Evolutionary conservation across 306 rosid genomes (phyloP).

Genomic region (Cucurbita ficifolia): DNA sequence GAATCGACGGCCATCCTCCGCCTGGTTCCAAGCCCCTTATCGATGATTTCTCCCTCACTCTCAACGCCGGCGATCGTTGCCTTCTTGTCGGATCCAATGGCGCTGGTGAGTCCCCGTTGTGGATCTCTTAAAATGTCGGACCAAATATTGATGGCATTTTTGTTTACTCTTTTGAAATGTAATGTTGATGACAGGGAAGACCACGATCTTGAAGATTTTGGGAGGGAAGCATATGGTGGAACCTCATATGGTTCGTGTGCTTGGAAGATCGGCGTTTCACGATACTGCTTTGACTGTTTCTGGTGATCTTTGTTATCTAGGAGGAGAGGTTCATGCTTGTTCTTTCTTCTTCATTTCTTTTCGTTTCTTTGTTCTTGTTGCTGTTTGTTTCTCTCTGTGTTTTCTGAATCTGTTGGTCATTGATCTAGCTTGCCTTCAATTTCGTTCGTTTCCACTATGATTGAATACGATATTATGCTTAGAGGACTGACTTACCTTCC

Average conservation of each 20-base stretch:
- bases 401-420: neutral
- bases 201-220: conserved; percentile 68
- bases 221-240: conserved; percentile 97
- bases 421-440: too few species aligned
- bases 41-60: conserved; percentile 51
- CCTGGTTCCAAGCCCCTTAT: conserved; percentile 78
- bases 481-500: too few species aligned
- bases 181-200: conserved; percentile 30
- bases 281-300: conserved; percentile 57
- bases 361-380: neutral
- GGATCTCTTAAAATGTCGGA: neutral
- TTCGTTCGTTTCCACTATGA: too few species aligned
- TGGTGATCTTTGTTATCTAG: conserved; percentile 77
- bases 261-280: conserved; percentile 89
- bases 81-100: conserved; percentile 95
- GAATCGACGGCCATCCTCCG: conserved; percentile 90
- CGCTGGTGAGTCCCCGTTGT: conserved; percentile 36
- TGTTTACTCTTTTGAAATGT: neutral
- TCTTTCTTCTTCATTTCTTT: neutral
- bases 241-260: conserved; percentile 72
- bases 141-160: neutral
- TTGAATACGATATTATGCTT: too few species aligned
- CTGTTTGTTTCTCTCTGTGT: neutral
- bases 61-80: conserved; percentile 62
- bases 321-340: conserved; percentile 53